Conservation (phyloP, 2,329 filamentous ascomycete genomes). For the Metarhizium anisopliae region DNA sequence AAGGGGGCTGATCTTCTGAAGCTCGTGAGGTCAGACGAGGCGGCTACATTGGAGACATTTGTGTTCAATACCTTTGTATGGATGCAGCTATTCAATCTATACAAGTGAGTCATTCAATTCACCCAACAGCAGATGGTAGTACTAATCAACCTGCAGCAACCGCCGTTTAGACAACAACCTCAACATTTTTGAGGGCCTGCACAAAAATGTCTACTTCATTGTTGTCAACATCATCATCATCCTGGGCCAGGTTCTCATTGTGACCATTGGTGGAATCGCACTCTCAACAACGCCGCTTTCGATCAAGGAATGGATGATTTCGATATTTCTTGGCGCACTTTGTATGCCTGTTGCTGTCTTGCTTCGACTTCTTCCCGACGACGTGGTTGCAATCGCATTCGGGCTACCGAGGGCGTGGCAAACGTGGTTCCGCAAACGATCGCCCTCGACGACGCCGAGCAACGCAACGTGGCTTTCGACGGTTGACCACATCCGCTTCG, state of each 20-base stretch:
- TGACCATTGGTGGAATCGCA: constrained; percentile 59
- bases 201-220: constrained; percentile 61
- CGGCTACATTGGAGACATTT: constrained; percentile 42
- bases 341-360: constrained; percentile 65
- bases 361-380: constrained; percentile 64
- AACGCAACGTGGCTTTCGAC: not conserved
- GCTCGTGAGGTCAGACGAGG: constrained; percentile 40
- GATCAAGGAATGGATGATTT: constrained; percentile 66
- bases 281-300: constrained; percentile 47
- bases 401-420: not conserved
- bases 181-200: constrained; percentile 66
- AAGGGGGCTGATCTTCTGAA: constrained; percentile 43
- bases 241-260: constrained; percentile 61
- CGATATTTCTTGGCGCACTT: constrained; percentile 63
- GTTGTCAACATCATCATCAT: constrained; percentile 62
- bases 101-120: constrained; percentile 1
- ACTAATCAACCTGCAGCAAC: not conserved
- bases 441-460: not conserved
- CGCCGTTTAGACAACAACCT: constrained; percentile 66
- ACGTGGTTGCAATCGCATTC: not conserved
- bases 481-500: not conserved
- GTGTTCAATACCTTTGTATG: constrained; percentile 65
- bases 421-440: not conserved
- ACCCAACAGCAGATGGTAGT: not conserved
- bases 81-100: constrained; percentile 60